These are phyloP conservation scores for Botrytis medusae DNA, from an alignment of 2,329 filamentous ascomycete species.

Conservation along the genomic window DNA sequence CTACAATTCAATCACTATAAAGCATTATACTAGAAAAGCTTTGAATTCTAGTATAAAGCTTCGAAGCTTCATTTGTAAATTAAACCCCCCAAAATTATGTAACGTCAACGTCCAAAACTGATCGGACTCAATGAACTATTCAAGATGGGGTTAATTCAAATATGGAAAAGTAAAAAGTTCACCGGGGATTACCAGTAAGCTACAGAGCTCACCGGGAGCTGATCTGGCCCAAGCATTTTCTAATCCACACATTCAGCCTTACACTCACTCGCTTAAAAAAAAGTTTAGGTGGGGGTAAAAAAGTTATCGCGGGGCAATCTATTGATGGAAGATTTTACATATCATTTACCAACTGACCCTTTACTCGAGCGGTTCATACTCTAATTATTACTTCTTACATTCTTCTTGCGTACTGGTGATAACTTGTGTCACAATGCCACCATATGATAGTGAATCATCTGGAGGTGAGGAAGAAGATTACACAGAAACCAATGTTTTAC, in stretches of 20 bases:
- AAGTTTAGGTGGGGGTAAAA: constrained; percentile 21
- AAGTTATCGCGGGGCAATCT: constrained; percentile 18
- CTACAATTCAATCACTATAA: background rate
- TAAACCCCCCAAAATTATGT: background rate
- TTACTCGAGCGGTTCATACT: background rate
- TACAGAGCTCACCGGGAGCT: background rate
- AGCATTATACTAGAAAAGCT: background rate
- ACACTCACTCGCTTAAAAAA: constrained; percentile 27
- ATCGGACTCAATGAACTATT: background rate
- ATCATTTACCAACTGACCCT: background rate
- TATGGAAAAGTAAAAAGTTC: background rate
- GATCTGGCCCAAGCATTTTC: background rate
- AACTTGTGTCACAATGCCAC: constrained; percentile 53
- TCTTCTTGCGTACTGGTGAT: background rate
- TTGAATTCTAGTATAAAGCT: background rate
- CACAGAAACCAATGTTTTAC: constrained; percentile 80
- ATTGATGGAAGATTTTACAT: constrained; percentile 15
- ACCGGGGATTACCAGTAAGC: background rate
- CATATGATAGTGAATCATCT: constrained; percentile 86
- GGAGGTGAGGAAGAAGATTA: constrained; percentile 65
- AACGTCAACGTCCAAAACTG: background rate
- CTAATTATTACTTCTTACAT: background rate
- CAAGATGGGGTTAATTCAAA: background rate
- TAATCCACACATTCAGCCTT: constrained; percentile 26
- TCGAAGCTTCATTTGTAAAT: background rate